Conservation (phyloP, 106 monocot species). For the Phalaenopsis equestris region DNA sequence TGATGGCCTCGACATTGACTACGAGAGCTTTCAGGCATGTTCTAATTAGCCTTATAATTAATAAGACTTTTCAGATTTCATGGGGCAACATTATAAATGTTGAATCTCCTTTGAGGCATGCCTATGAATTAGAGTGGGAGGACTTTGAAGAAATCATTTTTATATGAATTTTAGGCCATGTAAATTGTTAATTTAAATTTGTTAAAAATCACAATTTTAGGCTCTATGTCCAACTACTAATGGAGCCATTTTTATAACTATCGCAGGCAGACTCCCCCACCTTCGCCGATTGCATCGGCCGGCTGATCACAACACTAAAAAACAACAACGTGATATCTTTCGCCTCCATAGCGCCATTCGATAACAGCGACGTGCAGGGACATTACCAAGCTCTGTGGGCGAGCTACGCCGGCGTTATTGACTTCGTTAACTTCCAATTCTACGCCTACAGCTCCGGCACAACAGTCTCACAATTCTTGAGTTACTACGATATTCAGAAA, state of each 20-base stretch:
- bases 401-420: conserved; percentile 13
- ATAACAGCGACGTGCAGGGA: conserved; percentile 7
- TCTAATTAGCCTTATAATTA: neutral
- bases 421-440: conserved; percentile 33
- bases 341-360: conserved; percentile 27
- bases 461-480: conserved; percentile 14
- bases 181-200: too few relatives aligned
- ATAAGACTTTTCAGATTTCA: neutral
- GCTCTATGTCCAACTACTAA: neutral
- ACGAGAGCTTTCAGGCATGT: conserved; percentile 15
- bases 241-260: neutral
- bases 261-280: conserved; percentile 11
- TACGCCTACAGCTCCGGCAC: conserved; percentile 16
- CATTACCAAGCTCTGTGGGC: conserved; percentile 23
- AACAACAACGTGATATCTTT: conserved; percentile 16
- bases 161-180: too few relatives aligned
- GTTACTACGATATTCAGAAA: conserved; percentile 16
- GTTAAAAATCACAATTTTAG: too few relatives aligned
- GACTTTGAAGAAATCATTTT: too few relatives aligned
- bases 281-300: conserved; percentile 21
- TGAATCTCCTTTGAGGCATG: too few relatives aligned
- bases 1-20: conserved; percentile 24
- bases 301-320: conserved; percentile 18
- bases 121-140: too few relatives aligned
- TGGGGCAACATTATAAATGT: too few relatives aligned